Evolutionary conservation across 2,329 filamentous ascomycete genomes (phyloP).

Genomic region (Cylindrodendrum hubeiense): DNA sequence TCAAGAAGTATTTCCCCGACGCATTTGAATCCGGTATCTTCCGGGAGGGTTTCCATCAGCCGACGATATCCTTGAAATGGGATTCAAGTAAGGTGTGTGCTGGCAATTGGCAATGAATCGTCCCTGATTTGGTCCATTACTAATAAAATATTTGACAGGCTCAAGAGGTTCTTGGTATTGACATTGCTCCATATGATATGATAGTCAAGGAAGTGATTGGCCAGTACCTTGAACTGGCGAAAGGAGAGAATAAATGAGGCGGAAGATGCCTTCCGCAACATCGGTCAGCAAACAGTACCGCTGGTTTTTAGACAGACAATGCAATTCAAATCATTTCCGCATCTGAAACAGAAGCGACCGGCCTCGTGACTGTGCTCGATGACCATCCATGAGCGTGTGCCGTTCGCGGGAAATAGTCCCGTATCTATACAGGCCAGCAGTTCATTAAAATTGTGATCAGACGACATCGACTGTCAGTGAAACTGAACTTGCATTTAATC

Average conservation of each 20-base stretch:
- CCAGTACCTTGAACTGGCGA: constrained; percentile 3
- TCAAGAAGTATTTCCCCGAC: constrained; percentile 10
- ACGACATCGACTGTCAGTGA: too few species aligned
- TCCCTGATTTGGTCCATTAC: neutral
- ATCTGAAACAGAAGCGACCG: too few species aligned
- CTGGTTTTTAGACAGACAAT: too few species aligned
- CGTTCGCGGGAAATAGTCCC: too few species aligned
- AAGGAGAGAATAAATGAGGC: neutral
- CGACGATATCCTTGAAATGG: neutral
- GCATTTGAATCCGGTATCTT: constrained; percentile 12
- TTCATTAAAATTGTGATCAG: too few species aligned
- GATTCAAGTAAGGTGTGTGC: constrained; percentile 8
- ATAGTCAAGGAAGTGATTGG: constrained; percentile 14
- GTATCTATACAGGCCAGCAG: too few species aligned
- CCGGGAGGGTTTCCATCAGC: neutral
- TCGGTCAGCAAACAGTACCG: neutral
- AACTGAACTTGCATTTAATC: too few species aligned
- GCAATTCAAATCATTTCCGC: too few species aligned
- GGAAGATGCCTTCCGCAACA: neutral
- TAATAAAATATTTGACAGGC: neutral
- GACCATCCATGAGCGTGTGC: too few species aligned
- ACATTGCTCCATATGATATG: neutral
- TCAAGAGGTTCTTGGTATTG: constrained; percentile 6
- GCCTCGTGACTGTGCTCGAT: too few species aligned
- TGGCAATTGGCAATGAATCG: neutral